These are phyloP conservation scores for Trametes hirsuta DNA, from an alignment of 1,284 basidiomycete genomes.

Conservation along the genomic window DNA sequence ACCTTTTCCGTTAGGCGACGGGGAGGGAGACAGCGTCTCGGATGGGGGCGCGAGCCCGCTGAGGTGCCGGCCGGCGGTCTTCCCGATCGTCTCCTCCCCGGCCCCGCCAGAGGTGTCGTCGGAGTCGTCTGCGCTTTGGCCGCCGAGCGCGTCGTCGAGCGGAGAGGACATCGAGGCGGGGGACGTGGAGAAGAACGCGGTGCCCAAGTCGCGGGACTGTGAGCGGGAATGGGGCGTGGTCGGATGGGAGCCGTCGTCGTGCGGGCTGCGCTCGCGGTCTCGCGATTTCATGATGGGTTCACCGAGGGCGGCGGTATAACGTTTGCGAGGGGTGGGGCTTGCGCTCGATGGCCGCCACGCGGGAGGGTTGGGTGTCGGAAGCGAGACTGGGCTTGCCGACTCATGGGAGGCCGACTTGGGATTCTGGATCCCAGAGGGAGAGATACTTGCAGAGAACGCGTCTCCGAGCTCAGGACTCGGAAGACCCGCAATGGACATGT, in stretches of 20 bases:
- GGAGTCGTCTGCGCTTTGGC: constrained; percentile 36
- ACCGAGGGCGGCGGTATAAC: constrained; percentile 82
- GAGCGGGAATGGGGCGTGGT: constrained; percentile 29
- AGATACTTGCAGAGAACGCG: constrained; percentile 19
- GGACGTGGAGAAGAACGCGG: constrained; percentile 48
- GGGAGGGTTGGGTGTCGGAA: constrained; percentile 40
- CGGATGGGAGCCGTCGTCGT: constrained; percentile 24
- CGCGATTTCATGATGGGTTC: constrained; percentile 56
- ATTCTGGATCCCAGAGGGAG: constrained; percentile 32
- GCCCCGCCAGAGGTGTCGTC: constrained; percentile 39
- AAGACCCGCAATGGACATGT: constrained; percentile 36
- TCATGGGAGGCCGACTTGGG: constrained; percentile 24
- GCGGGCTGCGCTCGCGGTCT: constrained; percentile 37
- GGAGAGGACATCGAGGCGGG: constrained; percentile 37
- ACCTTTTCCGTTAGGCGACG: constrained; percentile 17
- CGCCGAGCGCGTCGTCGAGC: constrained; percentile 35
- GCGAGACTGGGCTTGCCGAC: constrained; percentile 31
- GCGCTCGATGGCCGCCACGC: constrained; percentile 47
- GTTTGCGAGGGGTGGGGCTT: constrained; percentile 76
- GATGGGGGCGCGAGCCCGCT: constrained; percentile 30
- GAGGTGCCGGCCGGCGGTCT: constrained; percentile 41
- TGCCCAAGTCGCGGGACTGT: constrained; percentile 38
- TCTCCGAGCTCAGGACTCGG: constrained; percentile 25
- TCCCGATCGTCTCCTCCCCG: constrained; percentile 68
- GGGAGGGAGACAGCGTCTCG: constrained; percentile 19